Percentiles rank a stretch among this genome's conserved stretches.
These are phyloP conservation scores for Kalaharituber pfeilii DNA, from an alignment of 2,329 filamentous ascomycete genomes.

Conservation along the genomic window DNA sequence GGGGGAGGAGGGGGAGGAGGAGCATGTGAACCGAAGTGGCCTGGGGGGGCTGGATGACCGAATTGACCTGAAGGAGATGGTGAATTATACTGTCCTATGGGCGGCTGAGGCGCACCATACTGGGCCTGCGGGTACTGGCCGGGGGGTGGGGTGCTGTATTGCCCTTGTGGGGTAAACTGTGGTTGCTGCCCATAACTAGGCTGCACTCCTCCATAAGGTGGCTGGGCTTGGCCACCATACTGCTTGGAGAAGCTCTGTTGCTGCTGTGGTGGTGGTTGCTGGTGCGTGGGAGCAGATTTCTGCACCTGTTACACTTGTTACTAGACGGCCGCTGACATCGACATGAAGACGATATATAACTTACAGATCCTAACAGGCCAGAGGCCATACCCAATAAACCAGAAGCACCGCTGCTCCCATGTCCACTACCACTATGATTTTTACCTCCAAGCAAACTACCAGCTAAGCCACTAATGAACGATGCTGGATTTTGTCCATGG, in stretches of 20 bases:
- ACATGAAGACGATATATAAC: slow-evolving; percentile 6
- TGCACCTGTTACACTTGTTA: background rate
- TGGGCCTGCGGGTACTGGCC: slow-evolving; percentile 14
- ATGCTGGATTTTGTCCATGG: slow-evolving; percentile 11
- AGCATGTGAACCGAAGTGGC: background rate
- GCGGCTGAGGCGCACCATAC: slow-evolving; percentile 8
- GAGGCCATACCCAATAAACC: slow-evolving; percentile 13
- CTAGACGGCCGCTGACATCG: background rate
- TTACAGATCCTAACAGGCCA: slow-evolving; percentile 11
- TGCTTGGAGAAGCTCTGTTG: background rate
- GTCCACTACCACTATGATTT: slow-evolving; percentile 10
- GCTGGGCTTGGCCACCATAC: background rate
- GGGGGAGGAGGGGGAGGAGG: background rate
- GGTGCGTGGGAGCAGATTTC: background rate
- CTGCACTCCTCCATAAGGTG: background rate
- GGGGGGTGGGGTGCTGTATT: slow-evolving; percentile 4
- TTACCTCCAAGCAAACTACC: slow-evolving; percentile 18
- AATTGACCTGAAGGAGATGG: background rate
- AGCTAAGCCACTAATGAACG: slow-evolving; percentile 15
- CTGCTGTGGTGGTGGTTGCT: background rate
- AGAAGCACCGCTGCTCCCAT: slow-evolving; percentile 10
- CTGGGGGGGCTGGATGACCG: background rate
- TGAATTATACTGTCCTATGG: background rate
- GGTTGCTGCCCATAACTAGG: background rate
- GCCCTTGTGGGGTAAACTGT: background rate